These are phyloP conservation scores for Penicillium samsonianum DNA, from an alignment of 495 filamentous ascomycete species.

Conservation along the genomic window DNA sequence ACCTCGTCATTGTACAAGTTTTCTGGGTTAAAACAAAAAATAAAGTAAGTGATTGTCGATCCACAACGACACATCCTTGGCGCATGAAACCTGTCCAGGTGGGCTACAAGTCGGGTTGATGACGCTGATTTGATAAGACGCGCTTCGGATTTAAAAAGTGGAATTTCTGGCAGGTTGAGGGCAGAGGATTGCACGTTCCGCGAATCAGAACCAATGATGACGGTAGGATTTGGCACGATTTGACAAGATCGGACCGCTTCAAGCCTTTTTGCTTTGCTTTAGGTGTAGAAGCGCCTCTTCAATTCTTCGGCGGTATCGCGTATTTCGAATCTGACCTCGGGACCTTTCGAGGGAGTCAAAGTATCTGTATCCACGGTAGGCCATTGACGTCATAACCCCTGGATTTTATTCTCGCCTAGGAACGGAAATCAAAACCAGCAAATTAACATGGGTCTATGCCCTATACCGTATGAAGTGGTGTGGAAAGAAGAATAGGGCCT, in stretches of 20 bases:
- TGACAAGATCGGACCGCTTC: not conserved
- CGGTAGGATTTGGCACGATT: not conserved
- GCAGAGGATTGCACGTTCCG: slow-evolving; percentile 1
- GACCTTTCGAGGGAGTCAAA: no score
- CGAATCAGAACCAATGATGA: not conserved
- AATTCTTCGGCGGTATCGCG: no score
- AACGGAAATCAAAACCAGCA: not conserved
- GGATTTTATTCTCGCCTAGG: not conserved
- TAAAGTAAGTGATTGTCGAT: slow-evolving; percentile 9
- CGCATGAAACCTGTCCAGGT: slow-evolving; percentile 6
- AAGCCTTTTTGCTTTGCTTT: slow-evolving; percentile 6
- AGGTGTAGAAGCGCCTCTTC: slow-evolving; percentile 9
- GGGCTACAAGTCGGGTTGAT: slow-evolving; percentile 7
- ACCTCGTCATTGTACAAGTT: slow-evolving; percentile 19
- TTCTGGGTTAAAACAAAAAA: not conserved
- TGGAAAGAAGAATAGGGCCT: not conserved
- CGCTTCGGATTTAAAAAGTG: slow-evolving; percentile 13
- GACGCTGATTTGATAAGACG: slow-evolving; percentile 20
- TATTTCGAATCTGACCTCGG: not conserved
- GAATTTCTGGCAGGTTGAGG: slow-evolving; percentile 2
- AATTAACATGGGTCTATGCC: not conserved
- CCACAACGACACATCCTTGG: slow-evolving; percentile 20
- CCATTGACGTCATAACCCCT: not conserved
- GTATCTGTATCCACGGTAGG: no score
- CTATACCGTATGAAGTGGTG: not conserved